phyloP scores from a whole-genome alignment of 768 basidiomycete species.

The Baorangia bicolor region DNA sequence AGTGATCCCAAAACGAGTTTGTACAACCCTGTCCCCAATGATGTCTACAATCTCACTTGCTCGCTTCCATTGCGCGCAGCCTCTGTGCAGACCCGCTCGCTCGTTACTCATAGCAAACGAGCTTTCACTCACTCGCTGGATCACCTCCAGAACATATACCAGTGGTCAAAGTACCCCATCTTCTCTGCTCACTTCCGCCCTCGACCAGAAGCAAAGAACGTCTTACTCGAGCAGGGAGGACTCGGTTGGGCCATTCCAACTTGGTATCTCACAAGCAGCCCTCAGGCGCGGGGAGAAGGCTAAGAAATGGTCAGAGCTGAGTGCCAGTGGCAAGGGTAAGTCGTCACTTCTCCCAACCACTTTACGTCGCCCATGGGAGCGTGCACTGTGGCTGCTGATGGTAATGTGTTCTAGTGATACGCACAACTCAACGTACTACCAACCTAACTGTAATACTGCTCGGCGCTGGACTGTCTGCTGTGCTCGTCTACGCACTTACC shows the following conservation, averaged over 20 bases:
- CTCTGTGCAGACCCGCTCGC: not conserved
- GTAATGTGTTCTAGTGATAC: conserved; percentile 14
- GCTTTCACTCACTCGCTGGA: not conserved
- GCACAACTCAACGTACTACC: conserved; percentile 48
- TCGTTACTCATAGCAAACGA: not conserved
- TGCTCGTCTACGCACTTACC: conserved; percentile 73
- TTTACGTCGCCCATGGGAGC: not conserved
- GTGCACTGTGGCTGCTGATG: not conserved
- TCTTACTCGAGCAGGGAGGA: conserved; percentile 46
- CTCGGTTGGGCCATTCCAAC: conserved; percentile 73
- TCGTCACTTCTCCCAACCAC: conserved; percentile 13
- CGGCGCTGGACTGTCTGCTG: conserved; percentile 76
- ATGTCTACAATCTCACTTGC: conserved; percentile 10
- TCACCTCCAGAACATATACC: conserved; percentile 40
- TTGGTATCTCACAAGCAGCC: conserved; percentile 63
- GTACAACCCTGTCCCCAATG: conserved; percentile 2
- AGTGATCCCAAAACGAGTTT: conserved; percentile 7
- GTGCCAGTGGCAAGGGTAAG: conserved; percentile 71
- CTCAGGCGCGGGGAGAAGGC: conserved; percentile 51
- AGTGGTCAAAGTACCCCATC: conserved; percentile 48
- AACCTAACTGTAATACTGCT: conserved; percentile 58
- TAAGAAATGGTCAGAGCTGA: conserved; percentile 80
- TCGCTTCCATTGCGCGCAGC: conserved; percentile 3
- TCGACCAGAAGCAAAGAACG: conserved; percentile 54
- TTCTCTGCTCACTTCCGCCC: conserved; percentile 58